Base-by-base conservation (phyloP, 495 filamentous ascomycete species). In the Daldinia bambusicola region DNA sequence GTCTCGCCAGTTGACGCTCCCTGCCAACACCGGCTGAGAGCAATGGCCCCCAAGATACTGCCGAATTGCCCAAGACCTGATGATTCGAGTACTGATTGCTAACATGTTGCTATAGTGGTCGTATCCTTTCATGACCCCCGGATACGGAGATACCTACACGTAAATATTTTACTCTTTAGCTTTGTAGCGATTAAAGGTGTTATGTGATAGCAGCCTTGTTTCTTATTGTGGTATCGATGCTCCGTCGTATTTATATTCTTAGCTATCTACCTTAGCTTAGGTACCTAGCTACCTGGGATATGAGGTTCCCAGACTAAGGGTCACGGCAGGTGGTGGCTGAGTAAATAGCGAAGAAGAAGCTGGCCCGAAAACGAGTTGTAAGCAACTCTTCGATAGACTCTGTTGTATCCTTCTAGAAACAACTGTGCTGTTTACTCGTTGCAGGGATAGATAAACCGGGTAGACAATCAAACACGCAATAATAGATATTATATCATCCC, bases 71-170 rank as follows among this genome's bases (percentile, higher is more conserved):
- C 43, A 8, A 48, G n/a, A 48, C 43, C 9, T 18, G 20, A 22
- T 13, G 14, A 48, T 48, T 12, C 3, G 22, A 48, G 7, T 48
- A 48, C 43, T 18, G 43, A 48, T 48, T 6, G 43, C 43, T 48
- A 22, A 48, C 43, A 4, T 48, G 20, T 48, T 48, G 18, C 16
- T 22, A 5, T 48, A 48, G 43, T 75, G 74, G 74, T 2, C 1
- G 0, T 6, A 65, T 0, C 70, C 70, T 13, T 75, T 75, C 56
- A 75, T 75, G 74, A 22, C 32, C 14, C 55, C 13, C 9, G 74
- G 74, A 22, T 16, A 56, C 9, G 56, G 31, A 4, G 59, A 63
- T 1, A 65, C 67, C 1, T n/a, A n/a, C n/a, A n/a, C n/a, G n/a
- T 48, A 20, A 16, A 48, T 22, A 8, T 22, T 22, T 16, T 3